A percentile compares a stretch with the other conserved stretches of the same genome.
phyloP scores from a whole-genome alignment of 1,284 basidiomycete species.

The Rhizopogon parksii region DNA sequence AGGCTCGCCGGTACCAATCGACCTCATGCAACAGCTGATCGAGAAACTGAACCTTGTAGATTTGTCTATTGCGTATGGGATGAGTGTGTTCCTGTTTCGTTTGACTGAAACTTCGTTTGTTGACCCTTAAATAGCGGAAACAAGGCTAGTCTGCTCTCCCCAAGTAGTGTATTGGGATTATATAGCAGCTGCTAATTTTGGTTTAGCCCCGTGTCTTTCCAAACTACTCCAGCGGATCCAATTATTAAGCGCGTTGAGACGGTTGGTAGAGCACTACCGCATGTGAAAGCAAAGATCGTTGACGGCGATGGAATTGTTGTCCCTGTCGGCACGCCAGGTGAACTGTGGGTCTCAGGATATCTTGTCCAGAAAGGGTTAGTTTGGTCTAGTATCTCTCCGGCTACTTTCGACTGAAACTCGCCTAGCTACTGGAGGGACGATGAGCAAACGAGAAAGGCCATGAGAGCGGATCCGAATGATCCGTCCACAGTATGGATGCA shows the following conservation, averaged over 20 bases:
- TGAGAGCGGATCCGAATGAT: constrained; percentile 46
- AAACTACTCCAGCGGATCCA: constrained; percentile 61
- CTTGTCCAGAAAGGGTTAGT: constrained; percentile 69
- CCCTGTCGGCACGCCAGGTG: constrained; percentile 63
- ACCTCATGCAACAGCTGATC: constrained; percentile 69
- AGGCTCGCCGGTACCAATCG: constrained; percentile 72
- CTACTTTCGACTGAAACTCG: neutral
- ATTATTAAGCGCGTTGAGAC: constrained; percentile 73
- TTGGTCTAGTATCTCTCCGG: neutral
- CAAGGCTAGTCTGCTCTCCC: constrained; percentile 33
- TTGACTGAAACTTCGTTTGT: neutral
- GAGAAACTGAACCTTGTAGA: constrained; percentile 60
- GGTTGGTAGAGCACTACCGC: constrained; percentile 69
- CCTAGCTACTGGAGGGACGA: constrained; percentile 75
- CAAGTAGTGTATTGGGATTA: neutral
- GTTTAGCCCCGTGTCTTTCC: constrained; percentile 73
- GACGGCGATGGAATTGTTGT: constrained; percentile 54
- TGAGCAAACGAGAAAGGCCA: constrained; percentile 59
- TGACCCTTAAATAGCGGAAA: constrained; percentile 44
- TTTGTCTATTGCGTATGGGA: constrained; percentile 74
- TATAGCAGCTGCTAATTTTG: constrained; percentile 6
- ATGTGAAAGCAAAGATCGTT: constrained; percentile 72
- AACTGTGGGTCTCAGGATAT: constrained; percentile 71
- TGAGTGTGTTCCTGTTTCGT: constrained; percentile 50
- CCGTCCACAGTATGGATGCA: constrained; percentile 72